Conservation (phyloP, 2,329 filamentous ascomycete species). For the Pseudonectria foliicola region DNA sequence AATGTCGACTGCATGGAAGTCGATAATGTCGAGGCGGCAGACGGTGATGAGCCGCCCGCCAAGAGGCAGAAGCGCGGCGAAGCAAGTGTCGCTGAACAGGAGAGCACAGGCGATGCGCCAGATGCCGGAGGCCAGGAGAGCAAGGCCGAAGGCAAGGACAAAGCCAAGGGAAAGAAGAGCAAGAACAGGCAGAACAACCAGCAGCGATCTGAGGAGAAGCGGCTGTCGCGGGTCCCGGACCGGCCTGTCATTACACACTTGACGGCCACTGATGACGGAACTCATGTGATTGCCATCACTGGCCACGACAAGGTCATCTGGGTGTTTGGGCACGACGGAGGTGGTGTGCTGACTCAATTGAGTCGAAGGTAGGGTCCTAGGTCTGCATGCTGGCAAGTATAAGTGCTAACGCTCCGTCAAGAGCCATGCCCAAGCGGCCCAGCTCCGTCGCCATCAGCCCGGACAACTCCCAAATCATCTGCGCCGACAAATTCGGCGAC, state of each 20-base stretch:
- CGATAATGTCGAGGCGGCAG: conserved; percentile 9
- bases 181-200: conserved; percentile 23
- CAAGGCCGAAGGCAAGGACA: conserved; percentile 12
- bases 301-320: conserved; percentile 88
- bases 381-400: background rate
- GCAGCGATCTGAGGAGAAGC: conserved; percentile 11
- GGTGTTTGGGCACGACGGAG: conserved; percentile 63
- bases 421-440: conserved; percentile 83
- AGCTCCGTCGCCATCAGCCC: conserved; percentile 65
- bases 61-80: conserved; percentile 29
- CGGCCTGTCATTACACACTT: conserved; percentile 63
- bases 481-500: conserved; percentile 93
- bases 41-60: conserved; percentile 26
- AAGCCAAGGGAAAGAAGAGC: conserved; percentile 23
- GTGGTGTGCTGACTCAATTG: conserved; percentile 56
- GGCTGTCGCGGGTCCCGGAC: conserved; percentile 34
- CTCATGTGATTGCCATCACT: conserved; percentile 69
- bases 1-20: background rate
- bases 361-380: conserved; percentile 58
- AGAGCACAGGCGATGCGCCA: conserved; percentile 14
- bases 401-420: conserved; percentile 32
- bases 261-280: conserved; percentile 53
- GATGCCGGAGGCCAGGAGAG: conserved; percentile 7
- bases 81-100: conserved; percentile 12
- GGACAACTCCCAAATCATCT: conserved; percentile 68